These are phyloP conservation scores for Leccinum boreale DNA, from an alignment of 768 basidiomycete species.

Conservation along the genomic window DNA sequence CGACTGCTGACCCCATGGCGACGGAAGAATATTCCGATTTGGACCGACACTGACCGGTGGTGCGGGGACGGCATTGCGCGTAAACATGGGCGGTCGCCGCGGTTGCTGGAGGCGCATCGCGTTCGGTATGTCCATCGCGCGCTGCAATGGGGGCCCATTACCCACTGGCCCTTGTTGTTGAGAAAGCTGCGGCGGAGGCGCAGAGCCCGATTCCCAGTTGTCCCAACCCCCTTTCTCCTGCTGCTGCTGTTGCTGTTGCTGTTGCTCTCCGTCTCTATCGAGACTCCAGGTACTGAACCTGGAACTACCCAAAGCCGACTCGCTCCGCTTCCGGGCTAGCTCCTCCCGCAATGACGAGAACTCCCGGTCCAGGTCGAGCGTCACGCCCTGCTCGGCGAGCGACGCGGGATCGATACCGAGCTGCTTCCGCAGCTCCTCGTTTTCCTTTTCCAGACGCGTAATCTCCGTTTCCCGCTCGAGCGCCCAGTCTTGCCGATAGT, in stretches of 20 bases:
- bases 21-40: constrained; percentile 38
- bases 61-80: constrained; percentile 32
- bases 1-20: constrained; percentile 39
- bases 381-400: constrained; percentile 51
- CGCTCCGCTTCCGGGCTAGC: constrained; percentile 23
- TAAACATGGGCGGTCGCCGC: constrained; percentile 58
- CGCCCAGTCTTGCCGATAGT: constrained; percentile 74
- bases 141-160: constrained; percentile 37
- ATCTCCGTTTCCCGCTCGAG: constrained; percentile 88
- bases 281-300: constrained; percentile 26
- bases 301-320: constrained; percentile 23
- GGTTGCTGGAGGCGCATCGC: constrained; percentile 51
- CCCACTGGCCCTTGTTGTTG: constrained; percentile 18
- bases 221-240: constrained; percentile 24
- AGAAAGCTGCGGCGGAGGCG: constrained; percentile 28
- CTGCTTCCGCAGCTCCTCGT: constrained; percentile 68
- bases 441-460: constrained; percentile 75
- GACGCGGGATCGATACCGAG: constrained; percentile 68
- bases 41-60: constrained; percentile 33
- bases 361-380: constrained; percentile 45
- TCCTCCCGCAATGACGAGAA: constrained; percentile 24
- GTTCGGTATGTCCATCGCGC: constrained; percentile 50
- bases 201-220: constrained; percentile 26
- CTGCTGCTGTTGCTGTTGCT: constrained; percentile 16
- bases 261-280: constrained; percentile 26